A percentile compares a stretch with the other conserved stretches of the same genome.
Conservation (phyloP, 225 moss, liverwort and hornwort species). For the Physcomitrium patens region DNA sequence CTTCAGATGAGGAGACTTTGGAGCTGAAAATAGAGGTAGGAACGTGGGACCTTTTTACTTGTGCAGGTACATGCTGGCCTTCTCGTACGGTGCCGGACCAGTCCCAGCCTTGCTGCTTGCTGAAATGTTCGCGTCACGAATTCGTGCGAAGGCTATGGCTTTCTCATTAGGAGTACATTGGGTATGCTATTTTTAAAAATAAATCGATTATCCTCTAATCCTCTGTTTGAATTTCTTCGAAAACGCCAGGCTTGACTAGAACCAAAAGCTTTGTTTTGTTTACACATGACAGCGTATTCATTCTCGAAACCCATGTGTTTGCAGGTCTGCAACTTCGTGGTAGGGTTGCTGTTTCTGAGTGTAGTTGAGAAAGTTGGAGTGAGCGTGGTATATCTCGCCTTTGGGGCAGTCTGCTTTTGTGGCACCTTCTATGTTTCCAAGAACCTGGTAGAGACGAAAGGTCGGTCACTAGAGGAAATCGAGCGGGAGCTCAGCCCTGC, state of each 20-base stretch:
- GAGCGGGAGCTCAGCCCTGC: conserved; percentile 75
- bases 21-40: neutral
- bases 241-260: neutral
- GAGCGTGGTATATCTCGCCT: conserved; percentile 73
- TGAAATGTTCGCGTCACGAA: conserved; percentile 81
- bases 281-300: no score
- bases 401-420: conserved; percentile 71
- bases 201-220: neutral
- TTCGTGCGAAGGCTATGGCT: conserved; percentile 92
- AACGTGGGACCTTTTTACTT: neutral
- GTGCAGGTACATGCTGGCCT: conserved; percentile 84
- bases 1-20: no score
- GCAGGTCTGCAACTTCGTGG: conserved; percentile 76
- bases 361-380: conserved; percentile 84
- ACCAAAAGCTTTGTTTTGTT: neutral
- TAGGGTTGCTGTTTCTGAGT: conserved; percentile 81
- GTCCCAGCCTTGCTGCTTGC: conserved; percentile 86
- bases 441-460: conserved; percentile 90
- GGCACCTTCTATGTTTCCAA: conserved; percentile 55
- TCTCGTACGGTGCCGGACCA: conserved; percentile 86
- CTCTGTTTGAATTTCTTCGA: neutral
- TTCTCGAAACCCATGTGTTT: conserved; percentile 1
- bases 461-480: conserved; percentile 92
- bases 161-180: conserved; percentile 92
- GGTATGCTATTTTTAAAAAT: conserved; percentile 48